These are phyloP conservation scores for Nicotiana tabacum DNA, from an alignment of 257 asterid species.

Conservation along the genomic window DNA sequence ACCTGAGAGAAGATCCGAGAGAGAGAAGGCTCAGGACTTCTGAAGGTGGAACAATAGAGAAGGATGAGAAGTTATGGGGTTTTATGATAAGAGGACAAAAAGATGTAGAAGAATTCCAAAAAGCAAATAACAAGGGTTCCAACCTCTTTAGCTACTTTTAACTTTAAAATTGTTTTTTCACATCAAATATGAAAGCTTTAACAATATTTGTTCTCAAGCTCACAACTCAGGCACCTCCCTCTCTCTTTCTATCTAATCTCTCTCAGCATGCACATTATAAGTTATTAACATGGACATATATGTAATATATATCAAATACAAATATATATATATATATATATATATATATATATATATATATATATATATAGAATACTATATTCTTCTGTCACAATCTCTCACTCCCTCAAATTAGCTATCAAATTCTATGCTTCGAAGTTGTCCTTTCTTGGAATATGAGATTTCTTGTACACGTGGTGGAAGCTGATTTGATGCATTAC, in stretches of 20 bases:
- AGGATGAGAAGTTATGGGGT: neutral
- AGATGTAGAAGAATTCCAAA: slow-evolving; percentile 3
- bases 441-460: slow-evolving; percentile 2
- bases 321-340: no score
- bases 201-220: slow-evolving; percentile 12
- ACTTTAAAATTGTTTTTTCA: neutral
- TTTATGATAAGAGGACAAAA: slow-evolving; percentile 4
- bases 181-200: slow-evolving; percentile 1
- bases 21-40: no score
- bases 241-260: neutral
- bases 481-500: slow-evolving; percentile 6
- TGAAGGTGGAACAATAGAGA: neutral
- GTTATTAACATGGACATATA: neutral
- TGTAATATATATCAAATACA: no score
- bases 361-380: no score
- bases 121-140: neutral
- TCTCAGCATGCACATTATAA: no score
- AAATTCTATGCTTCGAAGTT: slow-evolving; percentile 8
- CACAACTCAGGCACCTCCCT: neutral
- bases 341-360: no score
- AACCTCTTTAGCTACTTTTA: neutral
- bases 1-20: neutral
- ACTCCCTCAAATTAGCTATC: neutral
- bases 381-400: neutral
- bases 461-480: slow-evolving; percentile 7